These are phyloP conservation scores for Pythium apleroticum DNA, from an alignment of 352 stramenopile genomes.

Conservation along the genomic window DNA sequence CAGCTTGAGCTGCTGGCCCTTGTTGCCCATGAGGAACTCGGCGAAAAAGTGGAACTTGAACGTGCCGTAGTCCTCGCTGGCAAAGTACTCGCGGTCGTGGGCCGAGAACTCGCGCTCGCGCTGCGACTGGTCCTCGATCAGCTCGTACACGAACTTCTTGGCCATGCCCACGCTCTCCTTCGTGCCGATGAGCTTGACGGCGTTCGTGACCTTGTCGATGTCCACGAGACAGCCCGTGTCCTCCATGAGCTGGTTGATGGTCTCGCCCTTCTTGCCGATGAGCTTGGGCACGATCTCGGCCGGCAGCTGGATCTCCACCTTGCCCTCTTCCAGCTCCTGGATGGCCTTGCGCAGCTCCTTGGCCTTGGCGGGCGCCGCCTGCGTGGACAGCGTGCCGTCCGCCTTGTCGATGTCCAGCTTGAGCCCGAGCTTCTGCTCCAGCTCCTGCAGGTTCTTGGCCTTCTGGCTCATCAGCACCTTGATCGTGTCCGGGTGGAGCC, in stretches of 20 bases:
- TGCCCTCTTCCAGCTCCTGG: constrained; percentile 49
- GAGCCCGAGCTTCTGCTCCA: constrained; percentile 55
- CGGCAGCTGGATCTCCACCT: constrained; percentile 61
- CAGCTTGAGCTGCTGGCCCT: constrained; percentile 63
- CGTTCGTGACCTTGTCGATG: constrained; percentile 80
- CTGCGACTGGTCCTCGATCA: constrained; percentile 66
- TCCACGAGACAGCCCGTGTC: constrained; percentile 70
- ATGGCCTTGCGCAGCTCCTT: constrained; percentile 57
- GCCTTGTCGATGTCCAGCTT: constrained; percentile 72
- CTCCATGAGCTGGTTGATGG: constrained; percentile 83
- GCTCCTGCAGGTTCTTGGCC: constrained; percentile 64
- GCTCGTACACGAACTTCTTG: constrained; percentile 54
- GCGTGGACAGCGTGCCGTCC: constrained; percentile 63
- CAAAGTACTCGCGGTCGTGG: constrained; percentile 45
- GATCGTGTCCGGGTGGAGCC: constrained; percentile 72
- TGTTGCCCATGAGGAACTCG: constrained; percentile 82
- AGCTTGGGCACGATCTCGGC: constrained; percentile 78
- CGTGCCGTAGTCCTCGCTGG: constrained; percentile 34
- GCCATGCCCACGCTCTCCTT: constrained; percentile 56
- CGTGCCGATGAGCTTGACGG: constrained; percentile 58
- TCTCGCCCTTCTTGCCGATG: constrained; percentile 85
- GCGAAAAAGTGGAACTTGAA: constrained; percentile 77
- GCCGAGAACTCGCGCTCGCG: constrained; percentile 54
- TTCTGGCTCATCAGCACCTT: constrained; percentile 80
- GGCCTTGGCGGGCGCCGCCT: constrained; percentile 49